Conservation (phyloP, 805 yeast genomes). For the Spathaspora arborariae region DNA sequence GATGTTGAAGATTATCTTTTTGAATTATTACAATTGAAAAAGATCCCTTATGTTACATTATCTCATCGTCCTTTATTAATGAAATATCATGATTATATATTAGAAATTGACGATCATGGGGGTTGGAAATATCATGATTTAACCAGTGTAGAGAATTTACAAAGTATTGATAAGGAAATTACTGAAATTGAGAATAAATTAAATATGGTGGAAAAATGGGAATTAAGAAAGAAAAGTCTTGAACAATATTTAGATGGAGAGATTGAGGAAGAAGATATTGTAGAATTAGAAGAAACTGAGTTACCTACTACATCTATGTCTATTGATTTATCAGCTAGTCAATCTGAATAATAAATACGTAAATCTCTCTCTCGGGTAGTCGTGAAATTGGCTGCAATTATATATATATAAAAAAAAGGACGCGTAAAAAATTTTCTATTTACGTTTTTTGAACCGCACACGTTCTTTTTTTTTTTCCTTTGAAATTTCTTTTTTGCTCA, state of each 20-base stretch:
- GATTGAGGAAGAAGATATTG: conserved; percentile 14
- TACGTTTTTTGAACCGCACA: not conserved
- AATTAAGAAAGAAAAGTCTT: conserved; percentile 55
- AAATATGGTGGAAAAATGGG: conserved; percentile 55
- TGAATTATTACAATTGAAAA: conserved; percentile 64
- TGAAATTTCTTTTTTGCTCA: conserved; percentile 1
- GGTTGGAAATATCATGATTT: conserved; percentile 59
- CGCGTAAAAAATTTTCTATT: not conserved
- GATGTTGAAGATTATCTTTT: conserved; percentile 87
- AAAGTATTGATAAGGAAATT: conserved; percentile 73
- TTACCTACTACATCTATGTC: not conserved
- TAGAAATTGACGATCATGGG: conserved; percentile 52
- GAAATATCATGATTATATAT: conserved; percentile 76
- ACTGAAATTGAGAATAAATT: conserved; percentile 60
- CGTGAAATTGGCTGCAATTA: not conserved
- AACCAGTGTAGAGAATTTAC: conserved; percentile 62
- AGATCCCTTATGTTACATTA: conserved; percentile 75
- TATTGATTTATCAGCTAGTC: not conserved
- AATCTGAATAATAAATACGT: not conserved
- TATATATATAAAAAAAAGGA: not conserved
- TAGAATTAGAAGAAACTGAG: conserved; percentile 2
- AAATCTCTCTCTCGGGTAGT: too few species aligned
- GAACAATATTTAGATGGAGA: conserved; percentile 48
- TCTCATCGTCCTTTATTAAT: conserved; percentile 80
- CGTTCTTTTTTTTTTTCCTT: not conserved